A percentile compares a stretch with the other conserved stretches of the same genome.
Conservation (phyloP, 495 filamentous ascomycete species). For the Lophium mytilinum region DNA sequence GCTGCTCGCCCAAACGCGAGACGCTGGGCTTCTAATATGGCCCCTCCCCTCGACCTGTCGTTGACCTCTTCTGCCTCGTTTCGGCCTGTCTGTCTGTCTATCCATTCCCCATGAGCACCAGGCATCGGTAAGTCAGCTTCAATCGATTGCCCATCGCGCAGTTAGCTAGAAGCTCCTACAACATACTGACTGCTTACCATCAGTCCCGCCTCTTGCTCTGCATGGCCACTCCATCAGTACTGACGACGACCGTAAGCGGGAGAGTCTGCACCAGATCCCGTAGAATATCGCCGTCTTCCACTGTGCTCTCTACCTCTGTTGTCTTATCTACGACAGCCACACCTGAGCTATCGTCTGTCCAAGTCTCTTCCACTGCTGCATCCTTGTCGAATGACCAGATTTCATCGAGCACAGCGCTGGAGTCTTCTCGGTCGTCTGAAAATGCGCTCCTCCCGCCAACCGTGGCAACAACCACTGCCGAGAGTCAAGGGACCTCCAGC, state of each 20-base stretch:
- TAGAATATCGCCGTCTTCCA: slow-evolving; percentile 14
- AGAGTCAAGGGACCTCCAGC: neutral
- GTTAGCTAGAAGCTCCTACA: too few species aligned
- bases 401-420: neutral
- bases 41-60: slow-evolving; percentile 15
- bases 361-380: slow-evolving; percentile 1
- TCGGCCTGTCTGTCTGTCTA: slow-evolving; percentile 12
- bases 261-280: slow-evolving; percentile 19
- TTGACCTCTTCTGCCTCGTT: slow-evolving; percentile 13
- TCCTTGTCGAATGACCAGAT: slow-evolving; percentile 3
- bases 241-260: slow-evolving; percentile 23
- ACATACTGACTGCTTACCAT: too few species aligned
- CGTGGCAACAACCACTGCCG: neutral
- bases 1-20: neutral
- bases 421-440: neutral
- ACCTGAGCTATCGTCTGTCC: neutral
- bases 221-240: slow-evolving; percentile 24
- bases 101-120: slow-evolving; percentile 5
- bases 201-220: slow-evolving; percentile 8
- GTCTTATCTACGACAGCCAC: slow-evolving; percentile 5
- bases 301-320: slow-evolving; percentile 6
- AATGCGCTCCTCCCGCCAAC: neutral
- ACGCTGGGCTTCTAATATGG: slow-evolving; percentile 24
- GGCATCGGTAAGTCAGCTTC: too few species aligned
- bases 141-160: too few species aligned